Evolutionary conservation across 495 filamentous ascomycete species (phyloP).

Genomic region (Hypoxylon intermedium): DNA sequence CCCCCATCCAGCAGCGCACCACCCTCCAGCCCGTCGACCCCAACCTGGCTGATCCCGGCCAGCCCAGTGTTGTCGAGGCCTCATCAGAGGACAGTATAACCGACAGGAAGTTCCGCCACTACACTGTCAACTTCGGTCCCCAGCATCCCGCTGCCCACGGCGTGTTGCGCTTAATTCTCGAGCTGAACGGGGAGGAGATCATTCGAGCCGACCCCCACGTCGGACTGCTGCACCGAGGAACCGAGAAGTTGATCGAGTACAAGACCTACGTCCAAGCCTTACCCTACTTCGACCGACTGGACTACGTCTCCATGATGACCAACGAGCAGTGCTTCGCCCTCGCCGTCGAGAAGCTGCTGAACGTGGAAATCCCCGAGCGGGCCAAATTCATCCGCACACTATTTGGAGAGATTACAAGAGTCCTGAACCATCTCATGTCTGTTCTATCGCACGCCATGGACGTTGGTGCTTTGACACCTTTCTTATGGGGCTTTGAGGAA

Average conservation of each 20-base stretch:
- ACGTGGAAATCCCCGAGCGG: slow-evolving; percentile 93
- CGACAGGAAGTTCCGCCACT: slow-evolving; percentile 92
- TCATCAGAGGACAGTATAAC: slow-evolving; percentile 57
- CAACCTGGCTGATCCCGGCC: slow-evolving; percentile 61
- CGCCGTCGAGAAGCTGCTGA: slow-evolving; percentile 96
- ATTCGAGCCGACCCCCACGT: slow-evolving; percentile 96
- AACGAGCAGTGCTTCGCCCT: slow-evolving; percentile 98
- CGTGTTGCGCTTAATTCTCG: slow-evolving; percentile 95
- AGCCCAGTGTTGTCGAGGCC: slow-evolving; percentile 53
- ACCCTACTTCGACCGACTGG: slow-evolving; percentile 98
- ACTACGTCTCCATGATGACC: slow-evolving; percentile 99
- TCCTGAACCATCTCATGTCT: slow-evolving; percentile 98
- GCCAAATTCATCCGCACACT: slow-evolving; percentile 97
- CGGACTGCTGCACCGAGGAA: slow-evolving; percentile 93
- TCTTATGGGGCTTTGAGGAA: slow-evolving; percentile 99
- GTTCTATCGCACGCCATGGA: slow-evolving; percentile 99
- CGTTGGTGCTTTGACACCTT: slow-evolving; percentile 96
- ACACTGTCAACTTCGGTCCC: slow-evolving; percentile 99
- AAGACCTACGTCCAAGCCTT: slow-evolving; percentile 98
- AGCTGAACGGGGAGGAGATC: slow-evolving; percentile 98
- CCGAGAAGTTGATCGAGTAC: slow-evolving; percentile 99
- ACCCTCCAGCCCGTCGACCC: slow-evolving; percentile 72
- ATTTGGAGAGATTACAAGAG: slow-evolving; percentile 94
- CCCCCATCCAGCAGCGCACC: too few relatives aligned
- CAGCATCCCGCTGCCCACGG: slow-evolving; percentile 99